Evolutionary conservation across 1,284 basidiomycete genomes (phyloP).

Genomic region (Tremellales sp.): DNA sequence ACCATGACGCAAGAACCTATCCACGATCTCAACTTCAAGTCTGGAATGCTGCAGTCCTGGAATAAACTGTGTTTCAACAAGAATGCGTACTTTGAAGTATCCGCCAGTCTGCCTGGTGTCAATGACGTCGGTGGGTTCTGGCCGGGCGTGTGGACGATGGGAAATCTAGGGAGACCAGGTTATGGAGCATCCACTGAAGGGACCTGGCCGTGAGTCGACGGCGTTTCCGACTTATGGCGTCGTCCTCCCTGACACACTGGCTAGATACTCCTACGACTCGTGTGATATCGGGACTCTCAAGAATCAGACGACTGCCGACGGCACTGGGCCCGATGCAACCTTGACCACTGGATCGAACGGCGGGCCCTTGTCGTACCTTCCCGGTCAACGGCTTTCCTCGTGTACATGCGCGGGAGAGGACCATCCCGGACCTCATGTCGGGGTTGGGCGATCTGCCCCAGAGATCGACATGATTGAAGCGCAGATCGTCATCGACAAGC

Average conservation of each 20-base stretch:
- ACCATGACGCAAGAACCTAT: conserved; percentile 63
- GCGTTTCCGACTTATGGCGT: not conserved
- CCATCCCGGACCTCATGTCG: conserved; percentile 60
- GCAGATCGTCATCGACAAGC: conserved; percentile 41
- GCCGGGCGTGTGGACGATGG: conserved; percentile 53
- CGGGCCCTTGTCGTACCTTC: conserved; percentile 43
- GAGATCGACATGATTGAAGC: conserved; percentile 68
- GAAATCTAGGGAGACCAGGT: conserved; percentile 50
- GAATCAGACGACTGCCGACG: conserved; percentile 47
- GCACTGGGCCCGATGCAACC: conserved; percentile 43
- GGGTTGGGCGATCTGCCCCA: conserved; percentile 57
- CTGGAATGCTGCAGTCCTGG: conserved; percentile 55
- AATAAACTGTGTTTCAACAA: conserved; percentile 51
- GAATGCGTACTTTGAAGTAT: conserved; percentile 44
- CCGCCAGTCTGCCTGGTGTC: conserved; percentile 40
- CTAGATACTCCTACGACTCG: conserved; percentile 43
- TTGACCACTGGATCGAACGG: conserved; percentile 39
- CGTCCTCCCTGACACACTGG: conserved; percentile 12
- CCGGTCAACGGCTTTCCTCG: conserved; percentile 54
- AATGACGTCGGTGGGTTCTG: conserved; percentile 50
- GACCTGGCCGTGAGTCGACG: conserved; percentile 47
- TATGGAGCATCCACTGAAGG: conserved; percentile 64
- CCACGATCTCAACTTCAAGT: conserved; percentile 70
- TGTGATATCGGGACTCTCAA: conserved; percentile 44
- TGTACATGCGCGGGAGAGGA: conserved; percentile 57